A percentile compares a stretch with the other conserved stretches of the same genome.
Conservation (phyloP, 2,329 filamentous ascomycete species). For the Microdochium nivale region DNA sequence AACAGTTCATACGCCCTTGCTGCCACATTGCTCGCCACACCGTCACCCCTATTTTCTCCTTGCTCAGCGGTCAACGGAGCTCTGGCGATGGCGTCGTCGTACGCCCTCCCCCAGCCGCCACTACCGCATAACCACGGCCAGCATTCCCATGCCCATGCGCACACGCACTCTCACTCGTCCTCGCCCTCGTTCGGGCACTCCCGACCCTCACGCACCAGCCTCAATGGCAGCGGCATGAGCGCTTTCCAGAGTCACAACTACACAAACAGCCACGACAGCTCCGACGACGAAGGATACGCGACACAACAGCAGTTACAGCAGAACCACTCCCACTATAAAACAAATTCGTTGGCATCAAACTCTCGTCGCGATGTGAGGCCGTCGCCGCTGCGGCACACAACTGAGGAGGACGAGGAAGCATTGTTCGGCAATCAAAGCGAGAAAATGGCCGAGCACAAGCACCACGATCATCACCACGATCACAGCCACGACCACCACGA, state of each 20-base stretch:
- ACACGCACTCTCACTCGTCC: slow-evolving; percentile 24
- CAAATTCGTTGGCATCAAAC: slow-evolving; percentile 23
- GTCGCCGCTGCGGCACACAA: slow-evolving; percentile 17
- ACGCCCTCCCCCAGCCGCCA: slow-evolving; percentile 42
- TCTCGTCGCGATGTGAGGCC: slow-evolving; percentile 23
- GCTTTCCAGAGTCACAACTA: slow-evolving; percentile 19
- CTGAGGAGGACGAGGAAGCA: neutral
- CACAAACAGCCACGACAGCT: slow-evolving; percentile 21
- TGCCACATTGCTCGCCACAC: neutral
- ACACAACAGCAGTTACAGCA: slow-evolving; percentile 13
- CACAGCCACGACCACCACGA: slow-evolving; percentile 10
- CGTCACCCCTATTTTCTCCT: neutral
- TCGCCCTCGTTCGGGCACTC: slow-evolving; percentile 31
- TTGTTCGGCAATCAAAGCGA: neutral
- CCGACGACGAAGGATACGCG: slow-evolving; percentile 19
- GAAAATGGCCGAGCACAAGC: slow-evolving; percentile 5
- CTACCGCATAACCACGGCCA: slow-evolving; percentile 38
- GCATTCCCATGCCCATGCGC: slow-evolving; percentile 22
- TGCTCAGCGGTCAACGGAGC: neutral
- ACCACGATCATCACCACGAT: slow-evolving; percentile 8
- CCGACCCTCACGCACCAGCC: slow-evolving; percentile 20
- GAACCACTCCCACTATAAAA: slow-evolving; percentile 20
- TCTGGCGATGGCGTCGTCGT: slow-evolving; percentile 39
- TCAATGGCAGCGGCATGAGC: slow-evolving; percentile 10
- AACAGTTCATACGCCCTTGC: no score